Percentiles rank a stretch among this genome's conserved stretches.
These are phyloP conservation scores for Grammothele lineata DNA, from an alignment of 768 basidiomycete genomes.

Conservation along the genomic window DNA sequence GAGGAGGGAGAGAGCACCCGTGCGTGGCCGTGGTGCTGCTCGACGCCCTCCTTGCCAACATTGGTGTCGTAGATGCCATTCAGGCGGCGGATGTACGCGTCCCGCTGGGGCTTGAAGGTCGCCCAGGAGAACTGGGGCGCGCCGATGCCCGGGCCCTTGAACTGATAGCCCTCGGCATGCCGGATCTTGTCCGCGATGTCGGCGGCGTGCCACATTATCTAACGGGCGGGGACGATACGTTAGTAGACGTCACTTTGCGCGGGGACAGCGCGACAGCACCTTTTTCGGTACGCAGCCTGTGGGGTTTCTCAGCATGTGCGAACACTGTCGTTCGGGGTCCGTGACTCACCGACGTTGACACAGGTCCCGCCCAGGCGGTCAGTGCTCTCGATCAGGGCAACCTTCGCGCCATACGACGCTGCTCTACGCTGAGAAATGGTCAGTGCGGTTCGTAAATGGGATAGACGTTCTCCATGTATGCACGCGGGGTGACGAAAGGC, in stretches of 20 bases:
- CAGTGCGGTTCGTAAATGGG: constrained; percentile 1
- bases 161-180: constrained; percentile 73
- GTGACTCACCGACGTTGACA: constrained; percentile 81
- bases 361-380: constrained; percentile 88
- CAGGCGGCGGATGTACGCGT: constrained; percentile 87
- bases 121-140: constrained; percentile 81
- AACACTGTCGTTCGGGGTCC: not conserved
- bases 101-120: constrained; percentile 88
- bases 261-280: too few relatives aligned
- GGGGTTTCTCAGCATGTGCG: not conserved
- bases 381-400: constrained; percentile 80
- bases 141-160: constrained; percentile 50
- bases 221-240: too few relatives aligned
- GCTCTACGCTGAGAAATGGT: constrained; percentile 78
- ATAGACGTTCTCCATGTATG: too few relatives aligned
- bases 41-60: constrained; percentile 82
- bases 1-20: constrained; percentile 64
- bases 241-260: too few relatives aligned
- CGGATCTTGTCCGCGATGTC: constrained; percentile 83
- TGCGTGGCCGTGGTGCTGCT: constrained; percentile 78
- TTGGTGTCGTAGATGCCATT: constrained; percentile 93
- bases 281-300: constrained; percentile 97
- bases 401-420: constrained; percentile 87
- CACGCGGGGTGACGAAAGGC: too few relatives aligned
- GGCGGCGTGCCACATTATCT: constrained; percentile 99